Conservation (phyloP, 768 basidiomycete species). For the Auriscalpium vulgare region DNA sequence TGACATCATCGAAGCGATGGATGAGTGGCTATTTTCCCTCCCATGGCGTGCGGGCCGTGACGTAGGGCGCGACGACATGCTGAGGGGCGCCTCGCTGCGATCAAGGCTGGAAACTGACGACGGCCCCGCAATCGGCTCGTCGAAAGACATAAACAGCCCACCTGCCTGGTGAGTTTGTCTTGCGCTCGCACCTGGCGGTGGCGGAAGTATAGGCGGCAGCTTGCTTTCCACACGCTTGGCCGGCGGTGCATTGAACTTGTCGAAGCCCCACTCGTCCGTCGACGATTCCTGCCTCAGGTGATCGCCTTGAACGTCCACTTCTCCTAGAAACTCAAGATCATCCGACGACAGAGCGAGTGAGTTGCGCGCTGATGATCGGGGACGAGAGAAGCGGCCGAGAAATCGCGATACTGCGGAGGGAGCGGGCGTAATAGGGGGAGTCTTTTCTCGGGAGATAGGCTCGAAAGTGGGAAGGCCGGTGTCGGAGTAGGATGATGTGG, state of each 20-base stretch:
- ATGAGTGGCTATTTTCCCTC: no score
- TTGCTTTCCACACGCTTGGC: conserved; percentile 27
- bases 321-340: conserved; percentile 77
- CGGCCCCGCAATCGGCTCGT: no score
- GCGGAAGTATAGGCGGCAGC: conserved; percentile 9
- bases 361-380: conserved; percentile 36
- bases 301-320: conserved; percentile 13
- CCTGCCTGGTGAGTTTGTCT: no score
- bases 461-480: conserved; percentile 12
- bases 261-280: conserved; percentile 26
- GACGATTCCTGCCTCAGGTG: no score
- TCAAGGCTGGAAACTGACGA: no score
- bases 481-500: conserved; percentile 10
- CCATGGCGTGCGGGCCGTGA: no score
- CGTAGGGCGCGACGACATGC: no score
- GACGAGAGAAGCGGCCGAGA: conserved; percentile 59
- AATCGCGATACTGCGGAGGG: conserved; percentile 79
- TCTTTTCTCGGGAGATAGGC: conserved; percentile 12
- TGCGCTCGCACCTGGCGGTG: background rate
- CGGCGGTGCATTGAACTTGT: conserved; percentile 27
- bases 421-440: conserved; percentile 15
- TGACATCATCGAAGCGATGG: no score
- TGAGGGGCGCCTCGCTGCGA: no score
- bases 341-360: conserved; percentile 69
- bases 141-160: no score